Evolutionary conservation across 208 protist genomes (phyloP), one percentile per base, ranked within the genome.

Genomic region (Crithidia expoeki): DNA sequence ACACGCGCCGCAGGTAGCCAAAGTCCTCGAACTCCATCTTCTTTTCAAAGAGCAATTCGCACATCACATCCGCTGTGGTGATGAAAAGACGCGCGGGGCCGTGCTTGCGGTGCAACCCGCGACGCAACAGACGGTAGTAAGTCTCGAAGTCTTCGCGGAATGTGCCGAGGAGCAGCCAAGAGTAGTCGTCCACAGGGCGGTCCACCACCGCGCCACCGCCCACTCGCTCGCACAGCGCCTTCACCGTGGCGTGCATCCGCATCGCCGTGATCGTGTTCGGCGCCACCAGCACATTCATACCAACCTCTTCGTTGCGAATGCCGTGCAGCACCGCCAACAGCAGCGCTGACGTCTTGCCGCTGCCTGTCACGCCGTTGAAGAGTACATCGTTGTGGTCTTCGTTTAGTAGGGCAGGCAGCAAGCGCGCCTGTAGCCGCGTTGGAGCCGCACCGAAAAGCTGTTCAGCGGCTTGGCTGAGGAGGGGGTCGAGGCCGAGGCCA

Each of bases 341-440:
- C n/a, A 95, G 81, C 25, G 86, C 80, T 51, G 79, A 87, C 3
- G 87, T 92, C 68, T 93, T 93, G 12, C 90, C 90, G 65, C 84
- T 92, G 19, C 90, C 90, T 0, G 84, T 94, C 19, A 89, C 86
- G 6, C 86, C 88, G 74, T 90, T 90, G 62, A 95, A 87, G 1
- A 95, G 34, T 12, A 95, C 83, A 36, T 95, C 90, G 74, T 92
- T 92, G 79, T 95, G 88, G 64, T 93, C 90, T 46, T 93, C 90
- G 66, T 94, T 57, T 5, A 95, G 55, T 33, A 95, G 77, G 0
- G 86, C 86, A 4, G 86, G 84, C 42, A 95, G 42, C 9, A 95
- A 65, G 25, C 90, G 85, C 10, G 78, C 65, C 78, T 95, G 90
- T 59, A 95, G 56, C 25, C 86, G 83, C 28, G 90, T 84, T 2